Evolutionary conservation across 306 rosid species (phyloP).

Genomic region (Luffa aegyptiaca): DNA sequence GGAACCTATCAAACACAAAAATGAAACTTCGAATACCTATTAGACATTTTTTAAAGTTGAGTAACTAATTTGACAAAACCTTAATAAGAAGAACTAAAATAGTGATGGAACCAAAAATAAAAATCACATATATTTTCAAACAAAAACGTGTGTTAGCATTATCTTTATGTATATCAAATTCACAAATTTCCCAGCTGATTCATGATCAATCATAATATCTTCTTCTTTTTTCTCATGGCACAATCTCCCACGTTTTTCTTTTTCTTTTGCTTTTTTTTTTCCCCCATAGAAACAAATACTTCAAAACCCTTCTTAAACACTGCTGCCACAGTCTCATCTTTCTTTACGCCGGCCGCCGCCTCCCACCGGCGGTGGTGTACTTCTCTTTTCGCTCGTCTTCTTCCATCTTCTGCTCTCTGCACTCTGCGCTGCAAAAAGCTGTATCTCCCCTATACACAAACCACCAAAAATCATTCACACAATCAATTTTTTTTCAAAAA

Average conservation of each 20-base stretch:
- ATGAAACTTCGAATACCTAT: no score
- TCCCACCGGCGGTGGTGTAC: background rate
- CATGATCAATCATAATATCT: background rate
- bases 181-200: background rate
- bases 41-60: no score
- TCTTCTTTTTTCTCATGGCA: background rate
- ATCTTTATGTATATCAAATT: background rate
- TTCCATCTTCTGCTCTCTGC: constrained; percentile 71
- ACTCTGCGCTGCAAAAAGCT: constrained; percentile 86
- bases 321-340: constrained; percentile 21
- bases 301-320: background rate
- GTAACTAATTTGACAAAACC: no score
- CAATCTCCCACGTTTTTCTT: background rate
- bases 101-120: background rate
- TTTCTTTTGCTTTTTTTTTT: background rate
- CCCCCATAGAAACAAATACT: background rate
- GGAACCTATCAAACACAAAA: no score
- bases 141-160: background rate
- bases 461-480: background rate
- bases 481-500: background rate
- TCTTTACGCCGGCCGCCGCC: background rate
- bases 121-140: background rate
- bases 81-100: background rate
- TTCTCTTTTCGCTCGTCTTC: constrained; percentile 20
- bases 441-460: constrained; percentile 56